Evolutionary conservation across 805 yeast genomes (phyloP), one percentile per base, ranked within the genome.

Genomic region (Starmerella potacharoeniae): DNA sequence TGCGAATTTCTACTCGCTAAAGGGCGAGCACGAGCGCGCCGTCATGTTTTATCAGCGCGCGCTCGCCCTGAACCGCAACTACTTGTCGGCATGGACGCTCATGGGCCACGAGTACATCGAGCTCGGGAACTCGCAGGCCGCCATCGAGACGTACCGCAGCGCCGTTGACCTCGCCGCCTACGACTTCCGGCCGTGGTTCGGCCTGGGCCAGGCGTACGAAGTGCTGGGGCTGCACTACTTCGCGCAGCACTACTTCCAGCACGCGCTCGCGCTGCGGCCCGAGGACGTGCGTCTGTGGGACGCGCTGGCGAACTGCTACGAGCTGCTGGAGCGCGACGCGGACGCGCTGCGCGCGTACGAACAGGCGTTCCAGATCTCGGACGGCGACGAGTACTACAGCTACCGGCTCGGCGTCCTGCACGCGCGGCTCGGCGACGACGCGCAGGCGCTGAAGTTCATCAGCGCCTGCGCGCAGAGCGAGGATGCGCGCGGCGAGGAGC

Each of bases 31-130:
- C 69, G 97, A 89, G 67, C 86, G 86, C 69, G 95, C 99, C 0
- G 87, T 93, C 57, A 81, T 84, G 81, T 89, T 88, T 69, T 93
- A 90, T 66, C 84, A 88, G 62, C 76, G 97, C 54, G 98, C 98
- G 0, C 72, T 93, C 40, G 79, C 86, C 0, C 73, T 93, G 57
- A 86, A 89, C 66, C 80, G 84, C 58, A 80, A 80, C 61, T 87
- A 95, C 62, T 73, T 89, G 17, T 80, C 88, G 59, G 97, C 97
- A 0, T 93, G 97, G 97, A 93, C 97, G 0, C 74, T 93, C 55
- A 89, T 93, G 96, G 99, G 99, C 10, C 99, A 93, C 69, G 99
- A 93, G 71, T 93, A 87, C 71, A 95, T 93, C 14, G 99, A 93
- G 68, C 75, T 93, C 63, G 90, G 91, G 65, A 93, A 93, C 70